Percentiles rank a stretch among this genome's conserved stretches.
These are phyloP conservation scores for Zea mays DNA, from an alignment of 176 grass and related monocot genomes.

Conservation along the genomic window DNA sequence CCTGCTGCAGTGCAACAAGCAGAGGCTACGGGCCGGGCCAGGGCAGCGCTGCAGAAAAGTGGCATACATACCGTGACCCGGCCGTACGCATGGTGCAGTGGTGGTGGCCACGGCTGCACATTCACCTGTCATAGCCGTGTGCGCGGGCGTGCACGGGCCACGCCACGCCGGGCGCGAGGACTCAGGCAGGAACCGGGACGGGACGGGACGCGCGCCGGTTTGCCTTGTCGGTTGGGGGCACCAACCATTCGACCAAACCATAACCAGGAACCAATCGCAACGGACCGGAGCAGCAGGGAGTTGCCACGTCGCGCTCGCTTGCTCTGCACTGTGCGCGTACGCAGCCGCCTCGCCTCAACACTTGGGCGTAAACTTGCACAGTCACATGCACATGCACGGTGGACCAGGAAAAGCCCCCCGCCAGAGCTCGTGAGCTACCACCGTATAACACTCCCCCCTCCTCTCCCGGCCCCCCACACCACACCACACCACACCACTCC, in stretches of 20 bases:
- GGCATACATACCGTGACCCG: not conserved
- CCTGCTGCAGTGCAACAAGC: not conserved
- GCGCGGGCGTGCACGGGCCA: not conserved
- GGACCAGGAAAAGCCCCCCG: too few species aligned
- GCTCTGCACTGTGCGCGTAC: not conserved
- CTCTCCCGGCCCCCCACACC: too few species aligned
- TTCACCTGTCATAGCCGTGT: constrained; percentile 35
- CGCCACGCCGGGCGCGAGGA: not conserved
- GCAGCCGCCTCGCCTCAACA: too few species aligned
- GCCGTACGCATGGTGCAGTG: not conserved
- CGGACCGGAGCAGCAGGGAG: not conserved
- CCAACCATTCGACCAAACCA: not conserved
- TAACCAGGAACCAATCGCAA: not conserved
- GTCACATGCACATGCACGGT: too few species aligned
- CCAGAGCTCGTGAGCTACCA: not conserved
- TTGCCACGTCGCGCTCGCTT: not conserved
- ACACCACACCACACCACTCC: too few species aligned
- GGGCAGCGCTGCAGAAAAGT: constrained; percentile 1
- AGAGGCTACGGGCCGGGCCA: not conserved
- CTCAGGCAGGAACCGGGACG: too few species aligned
- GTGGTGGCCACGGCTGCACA: constrained; percentile 23
- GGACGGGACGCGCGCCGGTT: too few species aligned
- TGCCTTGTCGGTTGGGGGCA: not conserved
- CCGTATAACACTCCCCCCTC: too few species aligned
- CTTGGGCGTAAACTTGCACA: too few species aligned